These are phyloP conservation scores for Aegilops bicornis DNA, from an alignment of 176 grass and related monocot species.

Conservation along the genomic window DNA sequence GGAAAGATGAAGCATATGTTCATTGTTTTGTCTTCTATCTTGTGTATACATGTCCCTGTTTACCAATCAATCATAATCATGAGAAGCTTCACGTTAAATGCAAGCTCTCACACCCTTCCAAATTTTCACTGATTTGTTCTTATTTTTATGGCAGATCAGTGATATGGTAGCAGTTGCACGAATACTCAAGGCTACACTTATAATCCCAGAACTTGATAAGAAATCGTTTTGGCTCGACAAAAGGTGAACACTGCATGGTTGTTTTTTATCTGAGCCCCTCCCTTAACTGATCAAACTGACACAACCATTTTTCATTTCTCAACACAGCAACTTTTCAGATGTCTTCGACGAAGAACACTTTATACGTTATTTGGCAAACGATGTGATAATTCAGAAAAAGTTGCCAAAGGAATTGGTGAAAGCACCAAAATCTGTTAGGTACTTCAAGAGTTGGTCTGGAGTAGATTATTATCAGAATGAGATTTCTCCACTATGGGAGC, in stretches of 20 bases:
- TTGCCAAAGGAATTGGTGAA: conserved; percentile 71
- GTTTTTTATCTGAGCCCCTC: not conserved
- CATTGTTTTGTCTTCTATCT: conserved; percentile 32
- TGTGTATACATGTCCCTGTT: not conserved
- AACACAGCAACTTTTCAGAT: conserved; percentile 88
- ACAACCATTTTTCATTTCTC: not conserved
- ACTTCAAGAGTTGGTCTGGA: conserved; percentile 94
- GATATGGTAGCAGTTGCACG: conserved; percentile 90
- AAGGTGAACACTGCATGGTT: conserved; percentile 39
- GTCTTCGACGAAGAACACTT: conserved; percentile 91
- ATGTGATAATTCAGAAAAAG: conserved; percentile 79
- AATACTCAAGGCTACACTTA: conserved; percentile 82
- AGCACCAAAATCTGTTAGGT: conserved; percentile 67
- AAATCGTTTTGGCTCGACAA: conserved; percentile 95
- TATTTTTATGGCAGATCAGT: conserved; percentile 68
- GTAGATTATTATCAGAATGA: conserved; percentile 76
- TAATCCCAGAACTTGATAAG: conserved; percentile 95
- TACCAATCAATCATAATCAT: conserved; percentile 23
- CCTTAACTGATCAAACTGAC: conserved; percentile 25
- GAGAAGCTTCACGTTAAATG: not conserved
- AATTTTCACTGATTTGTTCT: not conserved
- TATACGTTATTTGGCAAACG: conserved; percentile 66
- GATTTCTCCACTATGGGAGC: conserved; percentile 72
- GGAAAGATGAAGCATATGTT: not conserved
- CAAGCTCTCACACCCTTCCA: not conserved